Evolutionary conservation across 306 rosid genomes (phyloP).

Genomic region (Vigna radiata): DNA sequence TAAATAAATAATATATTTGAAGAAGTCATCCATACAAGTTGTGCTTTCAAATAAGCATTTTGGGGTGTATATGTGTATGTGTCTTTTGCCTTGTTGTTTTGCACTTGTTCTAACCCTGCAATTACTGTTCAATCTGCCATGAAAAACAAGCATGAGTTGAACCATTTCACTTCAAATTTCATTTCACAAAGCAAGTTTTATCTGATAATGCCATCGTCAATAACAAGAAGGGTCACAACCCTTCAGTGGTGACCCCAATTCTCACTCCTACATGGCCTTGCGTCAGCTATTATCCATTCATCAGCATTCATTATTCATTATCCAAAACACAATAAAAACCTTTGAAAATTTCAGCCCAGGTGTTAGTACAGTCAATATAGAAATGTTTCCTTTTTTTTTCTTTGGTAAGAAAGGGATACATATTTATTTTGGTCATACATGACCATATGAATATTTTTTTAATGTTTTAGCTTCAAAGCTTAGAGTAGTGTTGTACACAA

Average conservation of each 20-base stretch:
- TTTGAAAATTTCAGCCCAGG: background rate
- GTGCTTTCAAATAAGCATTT: background rate
- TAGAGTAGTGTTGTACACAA: background rate
- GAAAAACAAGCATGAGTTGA: slow-evolving; percentile 14
- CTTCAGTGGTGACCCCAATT: slow-evolving; percentile 19
- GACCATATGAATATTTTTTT: background rate
- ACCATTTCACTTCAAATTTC: background rate
- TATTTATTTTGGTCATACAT: background rate
- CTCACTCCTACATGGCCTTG: slow-evolving; percentile 41
- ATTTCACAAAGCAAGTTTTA: background rate
- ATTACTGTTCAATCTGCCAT: background rate
- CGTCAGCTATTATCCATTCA: slow-evolving; percentile 69
- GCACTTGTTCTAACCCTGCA: background rate
- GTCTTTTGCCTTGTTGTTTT: slow-evolving; percentile 31
- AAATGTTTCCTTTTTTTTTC: background rate
- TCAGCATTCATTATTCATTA: slow-evolving; percentile 38
- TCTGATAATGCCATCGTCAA: slow-evolving; percentile 22
- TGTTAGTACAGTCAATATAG: background rate
- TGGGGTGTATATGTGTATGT: background rate
- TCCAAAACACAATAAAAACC: slow-evolving; percentile 26
- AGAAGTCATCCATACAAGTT: background rate
- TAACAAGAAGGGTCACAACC: slow-evolving; percentile 36
- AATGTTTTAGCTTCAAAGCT: background rate
- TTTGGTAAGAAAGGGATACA: background rate
- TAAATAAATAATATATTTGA: too few species aligned